These are phyloP conservation scores for Boletus patriciae DNA, from an alignment of 768 basidiomycete genomes.

Conservation along the genomic window DNA sequence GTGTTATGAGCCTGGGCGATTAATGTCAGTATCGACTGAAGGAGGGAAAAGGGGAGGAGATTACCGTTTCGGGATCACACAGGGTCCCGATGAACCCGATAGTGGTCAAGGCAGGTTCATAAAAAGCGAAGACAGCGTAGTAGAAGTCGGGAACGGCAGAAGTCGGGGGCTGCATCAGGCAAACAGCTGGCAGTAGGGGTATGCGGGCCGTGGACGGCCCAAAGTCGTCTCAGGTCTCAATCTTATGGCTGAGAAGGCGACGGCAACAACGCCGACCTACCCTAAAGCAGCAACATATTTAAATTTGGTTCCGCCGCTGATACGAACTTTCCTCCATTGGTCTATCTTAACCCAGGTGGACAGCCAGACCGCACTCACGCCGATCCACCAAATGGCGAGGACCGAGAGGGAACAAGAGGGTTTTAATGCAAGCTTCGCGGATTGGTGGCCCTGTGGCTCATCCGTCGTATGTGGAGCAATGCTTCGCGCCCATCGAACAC, in stretches of 20 bases:
- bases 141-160: constrained; percentile 75
- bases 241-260: not conserved
- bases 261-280: constrained; percentile 15
- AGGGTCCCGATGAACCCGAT: constrained; percentile 67
- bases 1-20: constrained; percentile 60
- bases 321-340: constrained; percentile 51
- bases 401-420: constrained; percentile 63
- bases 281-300: constrained; percentile 22
- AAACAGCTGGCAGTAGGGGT: not conserved
- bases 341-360: constrained; percentile 70
- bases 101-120: constrained; percentile 67
- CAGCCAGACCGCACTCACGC: constrained; percentile 41
- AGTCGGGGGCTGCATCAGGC: constrained; percentile 40
- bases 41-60: constrained; percentile 13
- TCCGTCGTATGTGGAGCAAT: constrained; percentile 24
- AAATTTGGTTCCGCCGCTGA: not conserved
- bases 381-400: constrained; percentile 74
- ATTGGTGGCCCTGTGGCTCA: not conserved
- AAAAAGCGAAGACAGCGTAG: constrained; percentile 70
- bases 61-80: constrained; percentile 62
- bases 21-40: constrained; percentile 1
- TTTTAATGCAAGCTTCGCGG: constrained; percentile 64
- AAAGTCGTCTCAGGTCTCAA: not conserved
- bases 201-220: not conserved
- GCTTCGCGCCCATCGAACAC: constrained; percentile 54